These are phyloP conservation scores for Fomitopsis serialis DNA, from an alignment of 768 basidiomycete species.

Conservation along the genomic window DNA sequence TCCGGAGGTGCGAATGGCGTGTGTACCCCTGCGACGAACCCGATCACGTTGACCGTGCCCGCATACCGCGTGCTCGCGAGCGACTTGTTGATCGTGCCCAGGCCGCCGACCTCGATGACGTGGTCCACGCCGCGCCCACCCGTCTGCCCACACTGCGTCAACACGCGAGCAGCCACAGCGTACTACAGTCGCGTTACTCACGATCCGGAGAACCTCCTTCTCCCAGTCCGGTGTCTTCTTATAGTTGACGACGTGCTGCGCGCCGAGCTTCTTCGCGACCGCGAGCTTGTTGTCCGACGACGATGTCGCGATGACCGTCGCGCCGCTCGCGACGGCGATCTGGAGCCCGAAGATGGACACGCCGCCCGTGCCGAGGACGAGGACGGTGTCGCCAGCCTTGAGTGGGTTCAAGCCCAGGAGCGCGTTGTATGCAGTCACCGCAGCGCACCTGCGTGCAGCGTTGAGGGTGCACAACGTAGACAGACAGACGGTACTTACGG, in stretches of 20 bases:
- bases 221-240: slow-evolving; percentile 54
- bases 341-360: slow-evolving; percentile 56
- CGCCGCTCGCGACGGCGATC: slow-evolving; percentile 58
- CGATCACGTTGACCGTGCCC: slow-evolving; percentile 46
- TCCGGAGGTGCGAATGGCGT: not conserved
- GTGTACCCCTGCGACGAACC: slow-evolving; percentile 40
- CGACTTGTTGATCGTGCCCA: slow-evolving; percentile 43
- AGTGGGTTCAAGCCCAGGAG: slow-evolving; percentile 43
- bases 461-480: too few relatives aligned
- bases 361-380: slow-evolving; percentile 52
- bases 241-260: slow-evolving; percentile 57
- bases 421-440: slow-evolving; percentile 60
- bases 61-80: slow-evolving; percentile 33
- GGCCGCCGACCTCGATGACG: slow-evolving; percentile 48
- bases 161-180: too few relatives aligned
- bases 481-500: slow-evolving; percentile 32
- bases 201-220: slow-evolving; percentile 41
- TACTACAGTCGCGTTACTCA: too few relatives aligned
- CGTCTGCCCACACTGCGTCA: slow-evolving; percentile 21
- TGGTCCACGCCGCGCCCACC: slow-evolving; percentile 29
- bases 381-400: slow-evolving; percentile 54
- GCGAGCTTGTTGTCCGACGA: slow-evolving; percentile 61
- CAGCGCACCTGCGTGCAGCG: slow-evolving; percentile 42
- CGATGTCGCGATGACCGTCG: slow-evolving; percentile 61
- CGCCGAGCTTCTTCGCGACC: slow-evolving; percentile 45